Evolutionary conservation across 2,329 filamentous ascomycete species (phyloP), one percentile per base, ranked within the genome.

Genomic region (Colletotrichum chlorophyti): DNA sequence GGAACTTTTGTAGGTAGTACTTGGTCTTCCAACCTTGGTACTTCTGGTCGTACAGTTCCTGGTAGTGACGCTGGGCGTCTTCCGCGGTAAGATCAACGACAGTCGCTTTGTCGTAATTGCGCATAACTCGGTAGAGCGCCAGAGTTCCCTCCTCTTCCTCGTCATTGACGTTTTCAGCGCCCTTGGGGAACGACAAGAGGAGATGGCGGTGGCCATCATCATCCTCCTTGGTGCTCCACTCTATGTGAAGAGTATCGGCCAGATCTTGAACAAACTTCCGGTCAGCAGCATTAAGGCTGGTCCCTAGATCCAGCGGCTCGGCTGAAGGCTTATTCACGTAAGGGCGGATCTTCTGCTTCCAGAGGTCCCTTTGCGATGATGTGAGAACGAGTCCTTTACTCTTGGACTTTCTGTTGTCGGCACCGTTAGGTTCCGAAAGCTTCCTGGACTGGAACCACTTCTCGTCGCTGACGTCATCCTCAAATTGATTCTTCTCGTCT

Each of bases 1-100:
- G 77, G 65, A 97, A 97, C 72, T 98, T 99, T 54, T 87, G 85
- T 63, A 85, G 80, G 75, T 99, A 99, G 75, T 99, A 97, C 61
- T 91, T 88, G 72, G 96, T 89, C 78, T 97, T 99, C 95, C 95
- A 99, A 54, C 88, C 85, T 61, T 87, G 80, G 70, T 98, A 98
- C 70, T 96, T 97, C 65, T 91, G 80, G 66, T 97, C 87, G 72
- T 99, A 99, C 66, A 95, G 89, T 70, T 89, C 83, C 66, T 96
- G 86, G 73, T 94, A 90, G 15, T 89, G 85, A 46, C 85, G 83
- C 71, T 95, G 88, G 14, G 90, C 90, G 67, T 97, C 90, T 64
- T 93, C 91, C 1, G 88, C 78, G 2, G 90, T 89, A 43, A 91
- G 75, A 66, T 98, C 93, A 34, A 95, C 81, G 21, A 97, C 86